These are phyloP conservation scores for Musa schizocarpa DNA, from an alignment of 176 grass and related monocot species.

Conservation along the genomic window DNA sequence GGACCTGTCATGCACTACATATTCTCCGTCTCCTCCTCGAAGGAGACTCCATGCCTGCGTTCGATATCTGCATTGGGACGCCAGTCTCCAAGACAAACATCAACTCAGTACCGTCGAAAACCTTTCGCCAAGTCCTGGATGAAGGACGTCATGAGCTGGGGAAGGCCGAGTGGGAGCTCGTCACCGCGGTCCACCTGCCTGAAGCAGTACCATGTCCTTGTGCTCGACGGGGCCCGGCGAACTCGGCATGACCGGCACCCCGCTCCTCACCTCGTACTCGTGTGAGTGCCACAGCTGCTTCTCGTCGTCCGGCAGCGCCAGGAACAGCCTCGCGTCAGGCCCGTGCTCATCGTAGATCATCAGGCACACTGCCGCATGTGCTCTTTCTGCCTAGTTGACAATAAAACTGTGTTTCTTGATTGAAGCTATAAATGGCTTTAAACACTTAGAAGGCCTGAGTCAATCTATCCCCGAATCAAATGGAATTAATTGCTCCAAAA, in stretches of 20 bases:
- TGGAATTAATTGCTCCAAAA: too few species aligned
- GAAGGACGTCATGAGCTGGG: constrained; percentile 86
- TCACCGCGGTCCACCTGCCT: constrained; percentile 87
- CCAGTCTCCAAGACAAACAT: not conserved
- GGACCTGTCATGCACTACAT: constrained; percentile 59
- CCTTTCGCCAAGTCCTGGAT: constrained; percentile 42
- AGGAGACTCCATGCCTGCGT: constrained; percentile 54
- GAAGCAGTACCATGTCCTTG: constrained; percentile 58
- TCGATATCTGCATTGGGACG: constrained; percentile 41
- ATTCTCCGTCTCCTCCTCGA: constrained; percentile 53
- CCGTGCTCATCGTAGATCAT: constrained; percentile 47
- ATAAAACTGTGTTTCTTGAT: too few species aligned
- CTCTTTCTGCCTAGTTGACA: constrained; percentile 27
- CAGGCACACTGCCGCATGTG: constrained; percentile 82
- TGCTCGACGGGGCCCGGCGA: constrained; percentile 49
- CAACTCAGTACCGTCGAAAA: not conserved
- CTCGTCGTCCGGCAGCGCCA: constrained; percentile 67
- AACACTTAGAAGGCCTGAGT: too few species aligned
- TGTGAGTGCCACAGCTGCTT: constrained; percentile 88
- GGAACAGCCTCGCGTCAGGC: constrained; percentile 50
- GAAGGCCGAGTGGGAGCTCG: constrained; percentile 48
- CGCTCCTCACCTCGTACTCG: constrained; percentile 78
- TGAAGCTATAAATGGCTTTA: too few species aligned
- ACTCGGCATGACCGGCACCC: constrained; percentile 55
- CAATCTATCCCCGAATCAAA: too few species aligned